These are phyloP conservation scores for Athelia psychrophila DNA, from an alignment of 1,284 basidiomycete species.

Conservation along the genomic window DNA sequence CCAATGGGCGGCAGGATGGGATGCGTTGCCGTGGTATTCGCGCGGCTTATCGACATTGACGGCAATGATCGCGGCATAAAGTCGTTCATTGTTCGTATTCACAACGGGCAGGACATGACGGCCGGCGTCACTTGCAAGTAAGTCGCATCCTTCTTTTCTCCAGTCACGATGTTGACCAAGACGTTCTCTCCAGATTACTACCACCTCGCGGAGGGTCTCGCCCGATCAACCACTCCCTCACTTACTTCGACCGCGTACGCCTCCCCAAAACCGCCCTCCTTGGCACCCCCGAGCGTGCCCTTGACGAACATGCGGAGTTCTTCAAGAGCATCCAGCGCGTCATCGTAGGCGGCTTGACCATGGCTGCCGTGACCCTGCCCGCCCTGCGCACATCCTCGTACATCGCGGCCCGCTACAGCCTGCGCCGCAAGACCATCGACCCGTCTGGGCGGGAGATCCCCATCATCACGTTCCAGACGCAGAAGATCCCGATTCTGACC, in stretches of 20 bases:
- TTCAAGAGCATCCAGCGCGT: slow-evolving; percentile 34
- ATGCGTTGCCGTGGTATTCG: slow-evolving; percentile 26
- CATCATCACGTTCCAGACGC: slow-evolving; percentile 8
- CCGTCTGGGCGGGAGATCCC: slow-evolving; percentile 7
- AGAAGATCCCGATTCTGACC: slow-evolving; percentile 8
- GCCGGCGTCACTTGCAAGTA: slow-evolving; percentile 23
- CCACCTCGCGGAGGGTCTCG: slow-evolving; percentile 30
- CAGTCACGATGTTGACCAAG: background rate
- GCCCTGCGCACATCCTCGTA: slow-evolving; percentile 27
- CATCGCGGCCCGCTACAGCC: slow-evolving; percentile 35
- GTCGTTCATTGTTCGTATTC: slow-evolving; percentile 26
- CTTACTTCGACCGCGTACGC: slow-evolving; percentile 35
- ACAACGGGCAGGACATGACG: slow-evolving; percentile 24
- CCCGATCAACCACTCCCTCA: slow-evolving; percentile 37
- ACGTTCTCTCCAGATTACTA: slow-evolving; percentile 24
- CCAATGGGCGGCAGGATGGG: slow-evolving; percentile 29
- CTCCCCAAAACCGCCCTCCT: slow-evolving; percentile 34
- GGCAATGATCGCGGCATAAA: slow-evolving; percentile 20
- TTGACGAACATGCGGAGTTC: slow-evolving; percentile 24
- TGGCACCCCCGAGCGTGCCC: slow-evolving; percentile 24
- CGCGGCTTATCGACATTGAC: slow-evolving; percentile 17
- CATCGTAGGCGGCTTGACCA: slow-evolving; percentile 34
- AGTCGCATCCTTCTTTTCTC: slow-evolving; percentile 3
- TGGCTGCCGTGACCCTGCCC: slow-evolving; percentile 29
- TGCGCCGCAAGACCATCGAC: slow-evolving; percentile 31